A percentile compares a stretch with the other conserved stretches of the same genome.
Evolutionary conservation across 2,329 filamentous ascomycete species (phyloP).

Genomic region (Diaporthe sp.): DNA sequence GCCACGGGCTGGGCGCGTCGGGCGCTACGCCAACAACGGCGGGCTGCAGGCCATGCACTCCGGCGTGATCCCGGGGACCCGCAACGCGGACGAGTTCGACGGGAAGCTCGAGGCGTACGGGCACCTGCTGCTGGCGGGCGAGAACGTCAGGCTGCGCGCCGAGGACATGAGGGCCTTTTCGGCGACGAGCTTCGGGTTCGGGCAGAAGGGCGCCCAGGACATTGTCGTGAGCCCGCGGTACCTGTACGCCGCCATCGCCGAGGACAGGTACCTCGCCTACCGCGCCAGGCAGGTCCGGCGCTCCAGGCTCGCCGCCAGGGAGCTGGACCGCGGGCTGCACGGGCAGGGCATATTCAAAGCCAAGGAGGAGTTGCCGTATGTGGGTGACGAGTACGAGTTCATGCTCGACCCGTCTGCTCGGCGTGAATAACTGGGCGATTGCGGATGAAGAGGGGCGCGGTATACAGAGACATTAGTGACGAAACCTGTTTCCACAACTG

Average conservation of each 20-base stretch:
- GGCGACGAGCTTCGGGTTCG: constrained; percentile 60
- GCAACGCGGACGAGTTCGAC: constrained; percentile 51
- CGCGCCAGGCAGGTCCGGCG: background rate
- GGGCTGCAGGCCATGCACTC: constrained; percentile 52
- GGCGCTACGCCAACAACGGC: constrained; percentile 56
- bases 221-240: constrained; percentile 54
- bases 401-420: background rate
- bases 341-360: constrained; percentile 9
- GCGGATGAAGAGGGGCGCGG: no score
- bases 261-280: constrained; percentile 38
- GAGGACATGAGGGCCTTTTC: constrained; percentile 52
- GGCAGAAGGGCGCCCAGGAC: constrained; percentile 58
- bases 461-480: no score
- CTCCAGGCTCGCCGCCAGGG: background rate
- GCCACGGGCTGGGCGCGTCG: constrained; percentile 56
- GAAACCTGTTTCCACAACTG: no score
- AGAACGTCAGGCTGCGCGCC: constrained; percentile 44
- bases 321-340: background rate
- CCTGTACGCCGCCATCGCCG: constrained; percentile 50
- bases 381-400: constrained; percentile 4
- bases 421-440: background rate
- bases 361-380: constrained; percentile 7
- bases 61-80: constrained; percentile 53
- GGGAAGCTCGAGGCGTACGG: constrained; percentile 40
- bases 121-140: constrained; percentile 42